Evolutionary conservation across 805 yeast species (phyloP).

Genomic region (Saturnispora serradocipensis): DNA sequence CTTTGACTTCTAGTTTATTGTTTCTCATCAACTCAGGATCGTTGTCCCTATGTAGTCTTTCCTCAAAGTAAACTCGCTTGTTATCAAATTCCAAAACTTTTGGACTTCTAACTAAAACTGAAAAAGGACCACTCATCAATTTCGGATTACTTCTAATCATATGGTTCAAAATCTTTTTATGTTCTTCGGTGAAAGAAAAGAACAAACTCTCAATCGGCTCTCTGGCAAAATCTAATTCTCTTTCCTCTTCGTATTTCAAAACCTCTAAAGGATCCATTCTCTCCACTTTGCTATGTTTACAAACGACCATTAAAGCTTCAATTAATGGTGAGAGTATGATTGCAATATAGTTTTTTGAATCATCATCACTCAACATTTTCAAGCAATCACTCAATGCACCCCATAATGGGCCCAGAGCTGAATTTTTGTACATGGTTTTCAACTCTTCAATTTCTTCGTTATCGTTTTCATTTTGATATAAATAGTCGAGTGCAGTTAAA

Average conservation of each 20-base stretch:
- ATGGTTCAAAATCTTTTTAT: constrained; percentile 76
- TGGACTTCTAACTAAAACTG: constrained; percentile 80
- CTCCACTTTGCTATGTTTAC: constrained; percentile 69
- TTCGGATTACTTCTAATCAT: constrained; percentile 89
- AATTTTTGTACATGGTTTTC: constrained; percentile 51
- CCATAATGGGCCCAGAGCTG: constrained; percentile 78
- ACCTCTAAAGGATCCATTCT: constrained; percentile 47
- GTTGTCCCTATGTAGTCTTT: constrained; percentile 50
- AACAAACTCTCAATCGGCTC: constrained; percentile 74
- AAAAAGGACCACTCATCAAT: constrained; percentile 91
- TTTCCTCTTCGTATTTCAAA: constrained; percentile 56
- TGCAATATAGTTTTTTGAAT: constrained; percentile 53
- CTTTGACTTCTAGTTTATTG: constrained; percentile 49
- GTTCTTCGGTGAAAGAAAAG: constrained; percentile 81
- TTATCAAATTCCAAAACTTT: constrained; percentile 90
- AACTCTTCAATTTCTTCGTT: constrained; percentile 37
- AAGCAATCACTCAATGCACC: constrained; percentile 70
- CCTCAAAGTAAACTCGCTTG: constrained; percentile 75
- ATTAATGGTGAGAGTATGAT: constrained; percentile 77
- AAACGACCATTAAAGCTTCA: constrained; percentile 93
- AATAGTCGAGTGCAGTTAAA: constrained; percentile 78
- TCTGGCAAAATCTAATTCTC: constrained; percentile 54
- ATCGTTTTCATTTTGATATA: constrained; percentile 43
- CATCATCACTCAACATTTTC: constrained; percentile 49
- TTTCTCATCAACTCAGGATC: constrained; percentile 27